These are phyloP conservation scores for Aspergillus carlsbadensis DNA, from an alignment of 495 filamentous ascomycete genomes.

Conservation along the genomic window DNA sequence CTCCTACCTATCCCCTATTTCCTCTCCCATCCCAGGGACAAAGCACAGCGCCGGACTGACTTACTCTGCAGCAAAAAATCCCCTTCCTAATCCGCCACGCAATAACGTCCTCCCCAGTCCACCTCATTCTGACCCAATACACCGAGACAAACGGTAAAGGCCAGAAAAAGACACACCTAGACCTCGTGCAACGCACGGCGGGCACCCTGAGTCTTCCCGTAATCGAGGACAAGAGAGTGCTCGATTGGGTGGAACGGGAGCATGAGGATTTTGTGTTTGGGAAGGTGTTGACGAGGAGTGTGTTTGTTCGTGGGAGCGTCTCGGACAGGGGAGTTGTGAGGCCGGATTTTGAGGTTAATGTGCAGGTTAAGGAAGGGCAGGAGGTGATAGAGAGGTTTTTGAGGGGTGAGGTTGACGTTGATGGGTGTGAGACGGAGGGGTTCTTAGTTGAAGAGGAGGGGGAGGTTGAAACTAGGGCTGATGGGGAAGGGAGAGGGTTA, in stretches of 20 bases:
- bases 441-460: too few species aligned
- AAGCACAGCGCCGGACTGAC: too few species aligned
- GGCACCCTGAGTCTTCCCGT: background rate
- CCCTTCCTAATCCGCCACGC: background rate
- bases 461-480: background rate
- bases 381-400: background rate
- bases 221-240: constrained; percentile 1
- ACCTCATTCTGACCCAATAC: background rate
- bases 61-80: too few species aligned
- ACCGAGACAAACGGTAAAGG: background rate
- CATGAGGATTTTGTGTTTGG: constrained; percentile 2
- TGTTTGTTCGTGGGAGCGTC: background rate
- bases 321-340: background rate
- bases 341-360: background rate
- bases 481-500: background rate
- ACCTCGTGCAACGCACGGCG: background rate
- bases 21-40: too few species aligned
- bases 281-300: background rate
- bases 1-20: too few species aligned
- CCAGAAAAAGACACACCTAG: background rate
- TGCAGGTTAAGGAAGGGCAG: background rate
- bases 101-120: background rate
- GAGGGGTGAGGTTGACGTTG: too few species aligned
- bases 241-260: background rate
- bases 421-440: too few species aligned